These are phyloP conservation scores for Fragosphaeria purpurea DNA, from an alignment of 2,329 filamentous ascomycete genomes.

Conservation along the genomic window DNA sequence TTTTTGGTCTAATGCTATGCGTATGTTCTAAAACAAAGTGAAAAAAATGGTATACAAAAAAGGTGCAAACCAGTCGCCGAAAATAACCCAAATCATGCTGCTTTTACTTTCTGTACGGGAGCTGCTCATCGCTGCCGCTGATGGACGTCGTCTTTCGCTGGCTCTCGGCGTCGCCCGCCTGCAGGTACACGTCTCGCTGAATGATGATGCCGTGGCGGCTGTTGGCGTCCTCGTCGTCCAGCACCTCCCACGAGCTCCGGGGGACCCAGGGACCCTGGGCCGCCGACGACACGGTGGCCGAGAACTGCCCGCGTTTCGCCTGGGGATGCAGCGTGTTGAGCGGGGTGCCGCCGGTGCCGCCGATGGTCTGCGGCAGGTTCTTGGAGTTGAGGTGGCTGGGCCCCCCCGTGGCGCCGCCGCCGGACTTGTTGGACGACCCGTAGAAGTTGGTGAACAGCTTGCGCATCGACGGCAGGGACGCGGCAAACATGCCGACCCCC, in stretches of 20 bases:
- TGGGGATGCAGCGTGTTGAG: neutral
- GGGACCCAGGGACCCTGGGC: neutral
- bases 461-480: constrained; percentile 8
- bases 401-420: neutral
- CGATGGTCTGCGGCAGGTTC: neutral
- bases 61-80: no score
- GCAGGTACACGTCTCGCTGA: neutral
- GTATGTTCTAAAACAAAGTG: no score
- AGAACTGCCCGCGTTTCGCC: neutral
- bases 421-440: constrained; percentile 3
- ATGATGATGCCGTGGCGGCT: constrained; percentile 1
- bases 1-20: no score
- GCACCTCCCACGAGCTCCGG: neutral
- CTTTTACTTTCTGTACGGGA: no score
- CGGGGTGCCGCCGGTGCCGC: neutral
- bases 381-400: no score
- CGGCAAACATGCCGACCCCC: constrained; percentile 8
- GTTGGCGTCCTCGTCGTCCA: constrained; percentile 1
- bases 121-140: neutral
- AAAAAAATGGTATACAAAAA: no score
- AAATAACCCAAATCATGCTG: no score
- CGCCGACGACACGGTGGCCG: neutral
- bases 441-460: constrained; percentile 6
- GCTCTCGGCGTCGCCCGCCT: neutral
- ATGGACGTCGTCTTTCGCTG: neutral